Percentiles rank a stretch among this genome's conserved stretches.
Evolutionary conservation across 2,329 filamentous ascomycete species (phyloP).

Genomic region (Alternaria incomplexa): DNA sequence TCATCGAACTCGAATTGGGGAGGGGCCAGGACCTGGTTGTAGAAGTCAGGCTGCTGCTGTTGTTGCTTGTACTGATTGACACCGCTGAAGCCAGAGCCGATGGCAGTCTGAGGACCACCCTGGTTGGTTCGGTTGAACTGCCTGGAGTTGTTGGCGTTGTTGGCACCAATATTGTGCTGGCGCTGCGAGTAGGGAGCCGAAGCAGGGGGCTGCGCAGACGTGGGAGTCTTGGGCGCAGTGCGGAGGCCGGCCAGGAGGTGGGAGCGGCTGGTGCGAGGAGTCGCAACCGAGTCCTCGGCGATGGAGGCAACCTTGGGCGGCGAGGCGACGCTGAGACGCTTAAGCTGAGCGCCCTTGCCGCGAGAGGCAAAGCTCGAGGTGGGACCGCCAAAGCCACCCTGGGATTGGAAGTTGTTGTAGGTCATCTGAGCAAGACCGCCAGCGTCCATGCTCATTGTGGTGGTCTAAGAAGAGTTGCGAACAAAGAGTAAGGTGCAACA

Average conservation of each 20-base stretch:
- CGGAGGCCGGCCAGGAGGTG: conserved; percentile 92
- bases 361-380: conserved; percentile 84
- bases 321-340: conserved; percentile 82
- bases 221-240: conserved; percentile 87
- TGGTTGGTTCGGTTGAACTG: conserved; percentile 50
- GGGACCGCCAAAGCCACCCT: conserved; percentile 74
- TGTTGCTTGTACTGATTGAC: conserved; percentile 53
- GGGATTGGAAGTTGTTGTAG: conserved; percentile 73
- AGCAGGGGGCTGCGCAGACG: conserved; percentile 67
- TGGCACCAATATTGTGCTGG: conserved; percentile 54
- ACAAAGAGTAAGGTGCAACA: conserved; percentile 41
- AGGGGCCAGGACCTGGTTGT: conserved; percentile 88
- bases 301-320: conserved; percentile 70
- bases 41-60: conserved; percentile 58
- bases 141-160: conserved; percentile 55
- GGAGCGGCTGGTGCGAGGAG: conserved; percentile 89
- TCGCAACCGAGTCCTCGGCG: conserved; percentile 70
- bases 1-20: conserved; percentile 75
- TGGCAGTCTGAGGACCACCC: conserved; percentile 64
- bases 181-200: conserved; percentile 66
- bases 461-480: conserved; percentile 30
- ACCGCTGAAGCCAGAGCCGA: conserved; percentile 59
- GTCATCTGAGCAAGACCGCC: conserved; percentile 99
- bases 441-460: conserved; percentile 76
- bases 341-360: conserved; percentile 83